Percentiles rank a stretch among this genome's conserved stretches.
Evolutionary conservation across 2,329 filamentous ascomycete species (phyloP).

Genomic region (Neofusicoccum parvum): DNA sequence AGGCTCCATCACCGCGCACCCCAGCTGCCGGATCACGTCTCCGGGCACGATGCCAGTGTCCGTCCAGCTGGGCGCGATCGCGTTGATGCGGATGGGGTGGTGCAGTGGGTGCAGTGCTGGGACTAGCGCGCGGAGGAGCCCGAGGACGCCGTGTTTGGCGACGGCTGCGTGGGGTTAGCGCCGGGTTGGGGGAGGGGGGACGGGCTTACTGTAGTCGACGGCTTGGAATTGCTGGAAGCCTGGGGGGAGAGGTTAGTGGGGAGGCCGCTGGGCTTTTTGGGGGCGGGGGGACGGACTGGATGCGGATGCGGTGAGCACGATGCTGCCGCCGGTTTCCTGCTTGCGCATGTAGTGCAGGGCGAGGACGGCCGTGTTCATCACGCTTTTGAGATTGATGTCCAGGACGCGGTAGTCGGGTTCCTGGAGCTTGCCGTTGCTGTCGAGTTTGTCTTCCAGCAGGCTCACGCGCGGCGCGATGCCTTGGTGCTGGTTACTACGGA

Average conservation of each 20-base stretch:
- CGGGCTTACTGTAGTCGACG: slow-evolving; percentile 34
- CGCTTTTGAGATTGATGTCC: slow-evolving; percentile 34
- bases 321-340: slow-evolving; percentile 31
- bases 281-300: slow-evolving; percentile 26
- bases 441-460: slow-evolving; percentile 33
- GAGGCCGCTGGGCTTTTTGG: neutral
- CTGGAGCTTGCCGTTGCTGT: slow-evolving; percentile 33
- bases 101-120: slow-evolving; percentile 22
- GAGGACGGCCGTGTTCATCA: slow-evolving; percentile 35
- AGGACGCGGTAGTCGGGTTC: slow-evolving; percentile 32
- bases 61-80: slow-evolving; percentile 37
- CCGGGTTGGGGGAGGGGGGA: neutral
- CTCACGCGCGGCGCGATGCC: slow-evolving; percentile 27
- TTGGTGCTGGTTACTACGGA: neutral
- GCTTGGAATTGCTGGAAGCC: slow-evolving; percentile 29
- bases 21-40: slow-evolving; percentile 25
- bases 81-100: slow-evolving; percentile 37
- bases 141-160: slow-evolving; percentile 36
- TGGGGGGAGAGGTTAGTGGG: neutral
- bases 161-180: slow-evolving; percentile 24
- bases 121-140: slow-evolving; percentile 32
- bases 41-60: slow-evolving; percentile 30
- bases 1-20: slow-evolving; percentile 28
- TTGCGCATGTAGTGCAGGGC: slow-evolving; percentile 33
- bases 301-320: slow-evolving; percentile 36